These are phyloP conservation scores for Cyclotella atomus DNA, from an alignment of 108 stramenopile species.

Conservation along the genomic window DNA sequence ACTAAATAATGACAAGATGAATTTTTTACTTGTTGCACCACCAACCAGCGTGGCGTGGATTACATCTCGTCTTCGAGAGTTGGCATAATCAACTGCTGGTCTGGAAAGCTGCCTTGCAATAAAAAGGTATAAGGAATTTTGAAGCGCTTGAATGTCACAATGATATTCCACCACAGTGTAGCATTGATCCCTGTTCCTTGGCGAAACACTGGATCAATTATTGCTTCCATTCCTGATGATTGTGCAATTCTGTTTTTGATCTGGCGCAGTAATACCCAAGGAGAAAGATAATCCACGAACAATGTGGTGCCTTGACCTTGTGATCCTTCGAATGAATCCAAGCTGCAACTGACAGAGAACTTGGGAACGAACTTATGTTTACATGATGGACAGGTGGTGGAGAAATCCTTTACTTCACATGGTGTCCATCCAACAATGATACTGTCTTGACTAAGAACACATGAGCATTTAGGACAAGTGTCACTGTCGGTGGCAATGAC, in stretches of 20 bases:
- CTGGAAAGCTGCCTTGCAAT: conserved; percentile 81
- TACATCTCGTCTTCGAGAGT: conserved; percentile 14
- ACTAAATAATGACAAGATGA: no score
- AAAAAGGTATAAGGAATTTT: conserved; percentile 81
- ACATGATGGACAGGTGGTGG: conserved; percentile 76
- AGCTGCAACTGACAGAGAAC: conserved; percentile 68
- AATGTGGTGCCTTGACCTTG: conserved; percentile 78
- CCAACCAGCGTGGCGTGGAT: no score
- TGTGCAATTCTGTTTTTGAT: conserved; percentile 55
- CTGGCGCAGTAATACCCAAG: conserved; percentile 87
- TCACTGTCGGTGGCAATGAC: conserved; percentile 71
- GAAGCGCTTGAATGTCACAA: conserved; percentile 74
- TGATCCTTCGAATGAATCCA: conserved; percentile 74
- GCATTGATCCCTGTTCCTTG: conserved; percentile 67
- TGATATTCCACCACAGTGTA: conserved; percentile 89
- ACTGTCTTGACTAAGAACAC: conserved; percentile 56
- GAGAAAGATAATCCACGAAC: conserved; percentile 86
- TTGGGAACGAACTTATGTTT: conserved; percentile 79
- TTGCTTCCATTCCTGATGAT: conserved; percentile 49
- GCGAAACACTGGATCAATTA: conserved; percentile 79
- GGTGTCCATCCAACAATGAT: conserved; percentile 76
- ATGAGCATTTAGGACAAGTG: conserved; percentile 79
- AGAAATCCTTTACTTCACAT: conserved; percentile 71
- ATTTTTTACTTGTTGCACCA: no score
- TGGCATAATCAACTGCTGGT: conserved; percentile 59